Base-by-base conservation (phyloP, 345 rosid species). In the Laguncularia racemosa region DNA sequence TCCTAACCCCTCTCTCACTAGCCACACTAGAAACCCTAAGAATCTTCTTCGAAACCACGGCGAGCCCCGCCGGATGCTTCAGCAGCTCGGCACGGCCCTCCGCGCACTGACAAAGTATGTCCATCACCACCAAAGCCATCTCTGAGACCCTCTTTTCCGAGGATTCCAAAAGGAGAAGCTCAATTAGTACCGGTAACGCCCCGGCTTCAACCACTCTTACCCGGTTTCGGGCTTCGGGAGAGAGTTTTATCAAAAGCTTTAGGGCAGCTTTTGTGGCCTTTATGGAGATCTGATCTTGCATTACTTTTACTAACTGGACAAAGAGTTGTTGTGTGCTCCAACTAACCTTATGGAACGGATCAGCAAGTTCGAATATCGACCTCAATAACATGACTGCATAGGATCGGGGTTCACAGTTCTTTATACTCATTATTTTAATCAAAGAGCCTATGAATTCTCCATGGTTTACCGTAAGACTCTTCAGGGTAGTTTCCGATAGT, bases 11-110 rank as follows among this genome's bases (percentile, higher is more conserved):
- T 63, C 78, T 82, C 46, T 84, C 86, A 43, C 73, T 88, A 7
- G 78, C 81, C 53, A 77, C 69, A 44, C 65, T 70, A 1, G 98
- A 86, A 61, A 88, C 77, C 77, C 90, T 76, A 17, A 88, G 71
- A 56, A 91, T 85, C 78, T 79, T 91, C 73, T 85, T 85, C 8
- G 84, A 79, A 15, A 91, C 90, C 0, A 83, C 78, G 0, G 95
- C 96, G 13, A 91, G 43, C 48, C 88, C 90, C 4, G 86, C 86
- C 4, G 78, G 79, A 21, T 91, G 95, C 20, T 53, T 63, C 53
- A 88, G 58, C 49, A 88, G 69, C 70, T 80, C 81, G 8, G 91
- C 84, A 50, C 98, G 64, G 64, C 98, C 98, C 53, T 88, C 92
- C 0, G 96, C 95, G 45, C 83, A 78, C 61, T 65, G 73, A 61